Conservation (phyloP, 805 yeast genomes). For the Candida dajiaensis region DNA sequence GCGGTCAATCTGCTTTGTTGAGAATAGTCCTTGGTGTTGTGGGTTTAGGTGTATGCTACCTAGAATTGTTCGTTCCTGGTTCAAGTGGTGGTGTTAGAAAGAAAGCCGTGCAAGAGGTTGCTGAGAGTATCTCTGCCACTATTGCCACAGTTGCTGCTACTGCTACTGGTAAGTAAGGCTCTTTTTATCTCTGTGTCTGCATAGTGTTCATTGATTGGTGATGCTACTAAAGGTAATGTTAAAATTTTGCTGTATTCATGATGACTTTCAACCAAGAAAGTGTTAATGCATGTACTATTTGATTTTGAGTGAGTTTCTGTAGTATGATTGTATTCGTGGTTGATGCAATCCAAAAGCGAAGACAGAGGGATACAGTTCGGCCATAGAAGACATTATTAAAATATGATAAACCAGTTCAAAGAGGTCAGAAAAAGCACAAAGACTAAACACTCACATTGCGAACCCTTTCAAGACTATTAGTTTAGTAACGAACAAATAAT, state of each 20-base stretch:
- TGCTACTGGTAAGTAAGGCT: constrained; percentile 2
- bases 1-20: constrained; percentile 32
- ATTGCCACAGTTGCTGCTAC: constrained; percentile 11
- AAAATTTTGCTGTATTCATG: too few relatives aligned
- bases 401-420: too few relatives aligned
- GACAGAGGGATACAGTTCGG: too few relatives aligned
- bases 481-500: too few relatives aligned
- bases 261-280: too few relatives aligned
- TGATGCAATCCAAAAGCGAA: too few relatives aligned
- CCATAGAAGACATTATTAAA: too few relatives aligned
- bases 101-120: constrained; percentile 17
- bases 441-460: too few relatives aligned
- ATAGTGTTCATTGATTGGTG: background rate
- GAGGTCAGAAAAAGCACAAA: too few relatives aligned
- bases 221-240: too few relatives aligned
- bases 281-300: background rate
- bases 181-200: background rate
- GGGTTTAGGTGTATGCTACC: constrained; percentile 47
- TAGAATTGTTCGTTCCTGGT: constrained; percentile 33
- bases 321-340: too few relatives aligned
- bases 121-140: constrained; percentile 20
- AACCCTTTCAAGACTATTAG: too few relatives aligned
- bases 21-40: constrained; percentile 32
- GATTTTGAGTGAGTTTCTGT: background rate
- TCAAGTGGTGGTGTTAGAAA: constrained; percentile 25